phyloP scores from a whole-genome alignment of 345 rosid genomes.

The Aquilaria sinensis region DNA sequence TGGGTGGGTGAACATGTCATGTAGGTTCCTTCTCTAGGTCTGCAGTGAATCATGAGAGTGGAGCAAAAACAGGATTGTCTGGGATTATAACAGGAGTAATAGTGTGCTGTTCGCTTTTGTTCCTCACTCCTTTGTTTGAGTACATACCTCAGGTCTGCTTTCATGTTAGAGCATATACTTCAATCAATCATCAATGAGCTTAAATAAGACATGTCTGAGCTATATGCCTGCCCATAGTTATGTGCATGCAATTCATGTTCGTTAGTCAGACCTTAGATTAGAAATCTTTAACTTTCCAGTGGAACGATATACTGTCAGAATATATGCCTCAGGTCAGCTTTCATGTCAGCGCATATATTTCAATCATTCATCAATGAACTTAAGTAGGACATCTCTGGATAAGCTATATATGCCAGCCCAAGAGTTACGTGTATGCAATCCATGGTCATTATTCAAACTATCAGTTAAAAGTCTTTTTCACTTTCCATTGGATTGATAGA shows the following conservation, averaged over 20 bases:
- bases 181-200: too few relatives aligned
- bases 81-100: conserved; percentile 77
- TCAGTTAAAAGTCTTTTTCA: too few relatives aligned
- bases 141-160: conserved; percentile 82
- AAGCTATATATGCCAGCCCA: too few relatives aligned
- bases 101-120: conserved; percentile 81
- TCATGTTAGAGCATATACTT: conserved; percentile 5
- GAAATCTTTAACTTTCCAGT: too few relatives aligned
- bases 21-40: conserved; percentile 98
- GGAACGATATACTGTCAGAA: conserved; percentile 34
- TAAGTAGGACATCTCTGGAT: too few relatives aligned
- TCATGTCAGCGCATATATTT: conserved; percentile 4
- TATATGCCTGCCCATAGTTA: too few relatives aligned
- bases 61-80: conserved; percentile 87
- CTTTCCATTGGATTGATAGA: too few relatives aligned
- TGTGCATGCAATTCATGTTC: neutral
- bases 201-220: too few relatives aligned
- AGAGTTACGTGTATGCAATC: neutral
- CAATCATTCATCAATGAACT: too few relatives aligned
- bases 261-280: too few relatives aligned
- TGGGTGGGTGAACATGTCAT: conserved; percentile 18
- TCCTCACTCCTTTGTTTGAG: conserved; percentile 79
- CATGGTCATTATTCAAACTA: too few relatives aligned
- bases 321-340: conserved; percentile 82
- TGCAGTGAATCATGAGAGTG: conserved; percentile 96